These are phyloP conservation scores for Talaromyces marneffei DNA, from an alignment of 2,329 filamentous ascomycete species.

Conservation along the genomic window DNA sequence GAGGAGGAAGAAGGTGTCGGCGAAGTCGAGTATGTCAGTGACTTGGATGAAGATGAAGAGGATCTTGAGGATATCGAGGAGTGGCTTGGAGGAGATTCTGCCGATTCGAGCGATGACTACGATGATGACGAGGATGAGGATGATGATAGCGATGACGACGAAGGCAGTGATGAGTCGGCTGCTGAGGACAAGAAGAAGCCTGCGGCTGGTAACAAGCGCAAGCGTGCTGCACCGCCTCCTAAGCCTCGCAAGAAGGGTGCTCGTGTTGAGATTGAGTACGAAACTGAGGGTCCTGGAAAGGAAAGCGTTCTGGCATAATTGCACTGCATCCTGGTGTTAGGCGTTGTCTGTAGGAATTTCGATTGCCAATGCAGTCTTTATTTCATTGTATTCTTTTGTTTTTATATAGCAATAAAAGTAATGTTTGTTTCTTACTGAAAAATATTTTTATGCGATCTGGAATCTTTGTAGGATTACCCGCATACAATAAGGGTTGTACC, in stretches of 20 bases:
- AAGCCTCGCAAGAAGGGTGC: constrained; percentile 58
- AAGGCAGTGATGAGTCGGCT: constrained; percentile 50
- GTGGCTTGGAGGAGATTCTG: constrained; percentile 73
- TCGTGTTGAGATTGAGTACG: constrained; percentile 71
- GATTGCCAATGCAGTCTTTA: constrained; percentile 1
- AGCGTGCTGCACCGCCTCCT: constrained; percentile 47
- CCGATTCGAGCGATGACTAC: constrained; percentile 43
- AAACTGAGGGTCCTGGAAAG: constrained; percentile 59
- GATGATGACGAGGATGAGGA: constrained; percentile 52
- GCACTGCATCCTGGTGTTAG: constrained; percentile 13
- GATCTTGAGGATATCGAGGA: constrained; percentile 94
- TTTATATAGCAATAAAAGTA: constrained; percentile 10
- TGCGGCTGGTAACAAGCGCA: constrained; percentile 50
- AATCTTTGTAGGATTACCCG: background rate
- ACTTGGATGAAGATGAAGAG: constrained; percentile 68
- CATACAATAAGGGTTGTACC: background rate
- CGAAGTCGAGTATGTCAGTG: constrained; percentile 87
- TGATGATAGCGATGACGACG: constrained; percentile 50
- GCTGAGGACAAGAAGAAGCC: constrained; percentile 48
- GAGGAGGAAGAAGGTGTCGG: constrained; percentile 66
- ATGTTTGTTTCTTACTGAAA: background rate
- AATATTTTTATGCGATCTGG: background rate
- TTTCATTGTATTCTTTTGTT: background rate
- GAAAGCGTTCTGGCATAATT: constrained; percentile 41
- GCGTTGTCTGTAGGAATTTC: background rate